A percentile compares a stretch with the other conserved stretches of the same genome.
These are phyloP conservation scores for Ceratocystis diversiconidia DNA, from an alignment of 2,329 filamentous ascomycete genomes.

Conservation along the genomic window DNA sequence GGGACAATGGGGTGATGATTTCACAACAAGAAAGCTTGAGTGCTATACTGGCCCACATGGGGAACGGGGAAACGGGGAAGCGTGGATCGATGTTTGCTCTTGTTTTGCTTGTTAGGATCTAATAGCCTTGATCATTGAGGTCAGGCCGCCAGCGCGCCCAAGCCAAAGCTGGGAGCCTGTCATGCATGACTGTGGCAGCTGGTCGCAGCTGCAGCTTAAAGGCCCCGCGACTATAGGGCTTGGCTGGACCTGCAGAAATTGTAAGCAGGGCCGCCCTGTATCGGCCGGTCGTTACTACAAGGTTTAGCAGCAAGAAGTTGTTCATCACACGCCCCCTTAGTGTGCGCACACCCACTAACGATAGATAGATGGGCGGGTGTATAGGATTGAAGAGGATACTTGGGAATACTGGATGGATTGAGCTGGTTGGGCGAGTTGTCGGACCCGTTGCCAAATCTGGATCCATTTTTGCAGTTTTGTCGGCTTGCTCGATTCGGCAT, in stretches of 20 bases:
- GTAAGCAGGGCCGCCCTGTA: neutral
- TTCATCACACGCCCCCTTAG: neutral
- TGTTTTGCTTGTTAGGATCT: neutral
- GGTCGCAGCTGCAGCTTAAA: neutral
- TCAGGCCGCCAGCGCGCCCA: neutral
- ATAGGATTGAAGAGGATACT: neutral
- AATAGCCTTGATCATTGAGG: neutral
- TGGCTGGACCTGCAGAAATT: slow-evolving; percentile 4
- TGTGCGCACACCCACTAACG: neutral
- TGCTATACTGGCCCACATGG: neutral
- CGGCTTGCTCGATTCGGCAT: neutral
- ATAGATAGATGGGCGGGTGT: neutral
- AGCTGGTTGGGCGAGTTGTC: neutral
- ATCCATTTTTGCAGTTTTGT: neutral
- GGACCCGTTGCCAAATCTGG: neutral
- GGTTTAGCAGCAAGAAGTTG: neutral
- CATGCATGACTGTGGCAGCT: neutral
- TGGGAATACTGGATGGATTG: neutral
- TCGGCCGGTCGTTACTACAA: neutral
- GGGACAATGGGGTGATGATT: neutral
- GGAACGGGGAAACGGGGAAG: neutral
- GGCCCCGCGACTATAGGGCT: neutral
- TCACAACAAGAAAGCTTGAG: neutral
- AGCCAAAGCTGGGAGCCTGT: neutral
- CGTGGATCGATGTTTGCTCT: neutral